Percentiles rank a stretch among this genome's conserved stretches.
Conservation (phyloP, 2,329 filamentous ascomycete species). For the Botryotinia convoluta region DNA sequence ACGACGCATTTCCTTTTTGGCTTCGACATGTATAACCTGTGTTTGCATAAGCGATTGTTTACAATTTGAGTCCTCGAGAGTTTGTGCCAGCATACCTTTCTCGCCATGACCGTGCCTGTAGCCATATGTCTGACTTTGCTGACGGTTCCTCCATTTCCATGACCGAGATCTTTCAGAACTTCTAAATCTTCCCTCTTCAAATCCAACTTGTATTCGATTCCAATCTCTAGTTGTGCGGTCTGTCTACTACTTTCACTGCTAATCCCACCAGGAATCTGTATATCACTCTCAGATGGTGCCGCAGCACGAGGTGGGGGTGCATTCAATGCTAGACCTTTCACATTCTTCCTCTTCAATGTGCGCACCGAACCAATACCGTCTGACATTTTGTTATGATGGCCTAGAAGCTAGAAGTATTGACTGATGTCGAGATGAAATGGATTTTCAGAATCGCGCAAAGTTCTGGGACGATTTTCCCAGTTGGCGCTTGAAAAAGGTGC, state of each 20-base stretch:
- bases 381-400: constrained; percentile 47
- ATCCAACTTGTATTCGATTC: constrained; percentile 94
- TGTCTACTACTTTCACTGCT: constrained; percentile 55
- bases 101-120: constrained; percentile 94
- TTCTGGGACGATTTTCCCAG: constrained; percentile 5
- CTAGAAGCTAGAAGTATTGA: not conserved
- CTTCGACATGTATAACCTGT: constrained; percentile 95
- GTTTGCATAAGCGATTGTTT: constrained; percentile 10
- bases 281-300: constrained; percentile 70
- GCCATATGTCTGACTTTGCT: constrained; percentile 96
- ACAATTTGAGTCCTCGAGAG: not conserved
- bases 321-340: constrained; percentile 89
- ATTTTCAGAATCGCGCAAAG: constrained; percentile 17
- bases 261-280: constrained; percentile 60
- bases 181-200: constrained; percentile 88
- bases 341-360: constrained; percentile 98
- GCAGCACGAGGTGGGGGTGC: constrained; percentile 70
- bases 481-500: constrained; percentile 17
- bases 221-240: constrained; percentile 80
- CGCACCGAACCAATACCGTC: constrained; percentile 59
- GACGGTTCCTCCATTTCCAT: constrained; percentile 95
- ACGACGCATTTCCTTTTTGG: constrained; percentile 94
- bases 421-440: not conserved
- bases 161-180: constrained; percentile 89
- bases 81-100: constrained; percentile 66